These are phyloP conservation scores for Teratosphaeria pseudoeucalypti DNA, from an alignment of 2,329 filamentous ascomycete species.

Conservation along the genomic window DNA sequence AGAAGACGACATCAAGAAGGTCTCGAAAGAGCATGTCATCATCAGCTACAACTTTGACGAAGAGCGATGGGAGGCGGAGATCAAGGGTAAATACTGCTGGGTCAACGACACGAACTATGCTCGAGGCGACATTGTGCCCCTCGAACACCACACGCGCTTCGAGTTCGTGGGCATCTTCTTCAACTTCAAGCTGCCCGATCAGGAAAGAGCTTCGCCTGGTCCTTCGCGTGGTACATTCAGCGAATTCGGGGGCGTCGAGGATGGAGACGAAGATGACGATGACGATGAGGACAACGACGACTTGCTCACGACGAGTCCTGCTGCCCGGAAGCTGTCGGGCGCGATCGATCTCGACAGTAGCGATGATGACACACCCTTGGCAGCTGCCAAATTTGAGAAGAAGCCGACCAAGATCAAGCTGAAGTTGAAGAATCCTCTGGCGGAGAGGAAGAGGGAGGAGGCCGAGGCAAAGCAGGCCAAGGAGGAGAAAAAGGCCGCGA, in stretches of 20 bases:
- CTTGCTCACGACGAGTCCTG: conserved; percentile 5
- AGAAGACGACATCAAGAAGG: conserved; percentile 56
- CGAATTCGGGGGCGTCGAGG: neutral
- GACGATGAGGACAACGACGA: neutral
- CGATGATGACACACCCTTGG: conserved; percentile 23
- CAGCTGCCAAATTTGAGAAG: neutral
- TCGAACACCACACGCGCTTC: conserved; percentile 53
- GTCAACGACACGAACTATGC: conserved; percentile 43
- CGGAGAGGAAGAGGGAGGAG: conserved; percentile 21
- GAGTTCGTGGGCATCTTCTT: neutral
- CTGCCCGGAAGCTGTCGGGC: neutral
- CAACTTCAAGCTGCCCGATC: conserved; percentile 4
- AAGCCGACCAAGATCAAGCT: conserved; percentile 2
- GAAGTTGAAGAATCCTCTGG: conserved; percentile 8
- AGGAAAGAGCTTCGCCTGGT: neutral
- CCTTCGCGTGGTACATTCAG: conserved; percentile 2
- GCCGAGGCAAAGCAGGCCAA: conserved; percentile 8
- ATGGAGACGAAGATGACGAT: conserved; percentile 39
- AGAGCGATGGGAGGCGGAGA: conserved; percentile 54
- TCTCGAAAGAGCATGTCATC: conserved; percentile 63
- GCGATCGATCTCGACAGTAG: conserved; percentile 41
- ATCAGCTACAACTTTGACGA: conserved; percentile 58
- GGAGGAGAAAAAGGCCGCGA: neutral
- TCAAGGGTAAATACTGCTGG: conserved; percentile 55
- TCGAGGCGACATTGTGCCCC: conserved; percentile 43